These are phyloP conservation scores for Rhodosorus marinus DNA, from an alignment of 23 red algal genomes.

Conservation along the genomic window DNA sequence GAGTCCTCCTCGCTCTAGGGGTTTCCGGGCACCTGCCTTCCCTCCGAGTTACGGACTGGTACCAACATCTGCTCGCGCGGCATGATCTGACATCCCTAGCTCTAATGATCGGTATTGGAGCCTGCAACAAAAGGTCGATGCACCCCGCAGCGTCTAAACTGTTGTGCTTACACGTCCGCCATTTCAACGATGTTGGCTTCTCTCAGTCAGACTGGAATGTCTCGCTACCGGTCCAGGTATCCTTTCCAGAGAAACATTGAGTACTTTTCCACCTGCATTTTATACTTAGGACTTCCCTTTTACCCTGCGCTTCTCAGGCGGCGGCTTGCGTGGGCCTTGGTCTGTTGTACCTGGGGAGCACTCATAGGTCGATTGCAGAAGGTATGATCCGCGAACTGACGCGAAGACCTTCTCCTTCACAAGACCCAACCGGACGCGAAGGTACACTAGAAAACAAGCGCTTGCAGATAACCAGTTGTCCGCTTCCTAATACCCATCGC, in stretches of 20 bases:
- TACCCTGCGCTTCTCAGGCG: slow-evolving; percentile 22
- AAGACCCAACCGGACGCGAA: slow-evolving; percentile 30
- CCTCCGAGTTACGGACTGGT: slow-evolving; percentile 74
- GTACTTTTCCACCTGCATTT: not conserved
- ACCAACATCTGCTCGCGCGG: slow-evolving; percentile 53
- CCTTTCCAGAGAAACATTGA: not conserved
- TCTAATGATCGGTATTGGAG: slow-evolving; percentile 63
- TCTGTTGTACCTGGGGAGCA: slow-evolving; percentile 39
- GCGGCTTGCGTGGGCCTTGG: slow-evolving; percentile 72
- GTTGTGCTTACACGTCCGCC: slow-evolving; percentile 66
- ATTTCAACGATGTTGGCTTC: slow-evolving; percentile 72
- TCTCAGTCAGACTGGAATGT: slow-evolving; percentile 90
- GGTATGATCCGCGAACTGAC: slow-evolving; percentile 60
- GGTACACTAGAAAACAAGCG: not conserved
- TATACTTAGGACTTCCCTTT: not conserved
- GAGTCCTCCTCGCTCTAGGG: slow-evolving; percentile 77
- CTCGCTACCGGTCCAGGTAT: slow-evolving; percentile 47
- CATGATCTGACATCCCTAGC: slow-evolving; percentile 88
- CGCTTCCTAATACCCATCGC: not conserved
- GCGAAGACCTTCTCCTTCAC: slow-evolving; percentile 13
- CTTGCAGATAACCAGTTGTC: not conserved
- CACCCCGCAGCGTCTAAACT: slow-evolving; percentile 53
- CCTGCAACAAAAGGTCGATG: slow-evolving; percentile 30
- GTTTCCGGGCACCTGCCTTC: slow-evolving; percentile 60
- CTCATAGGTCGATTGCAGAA: slow-evolving; percentile 54